Percentiles rank a stretch among this genome's conserved stretches.
Conservation (phyloP, 768 basidiomycete species). For the Boletellus ananas region DNA sequence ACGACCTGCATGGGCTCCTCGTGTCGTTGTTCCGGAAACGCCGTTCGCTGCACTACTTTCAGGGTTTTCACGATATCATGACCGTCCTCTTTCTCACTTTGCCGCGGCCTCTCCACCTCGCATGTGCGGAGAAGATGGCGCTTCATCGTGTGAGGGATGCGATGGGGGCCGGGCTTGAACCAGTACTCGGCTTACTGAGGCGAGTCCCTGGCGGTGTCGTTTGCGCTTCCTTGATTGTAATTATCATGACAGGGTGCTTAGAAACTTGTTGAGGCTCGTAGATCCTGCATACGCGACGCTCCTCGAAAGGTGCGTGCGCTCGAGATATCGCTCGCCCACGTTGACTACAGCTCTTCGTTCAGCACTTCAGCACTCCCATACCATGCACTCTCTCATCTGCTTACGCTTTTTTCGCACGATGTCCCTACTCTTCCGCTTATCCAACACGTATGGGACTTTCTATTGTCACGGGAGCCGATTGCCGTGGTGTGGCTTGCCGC, state of each 20-base stretch:
- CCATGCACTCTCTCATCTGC: conserved; percentile 83
- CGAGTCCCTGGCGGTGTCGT: conserved; percentile 15
- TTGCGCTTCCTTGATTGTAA: not conserved
- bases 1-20: conserved; percentile 65
- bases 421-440: conserved; percentile 85
- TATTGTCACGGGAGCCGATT: conserved; percentile 80
- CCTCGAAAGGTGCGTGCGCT: conserved; percentile 55
- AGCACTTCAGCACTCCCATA: conserved; percentile 81
- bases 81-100: conserved; percentile 79
- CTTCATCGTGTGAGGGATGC: conserved; percentile 64
- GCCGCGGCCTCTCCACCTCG: conserved; percentile 52
- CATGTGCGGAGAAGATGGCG: conserved; percentile 43
- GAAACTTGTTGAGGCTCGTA: conserved; percentile 64
- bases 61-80: conserved; percentile 93
- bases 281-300: conserved; percentile 68
- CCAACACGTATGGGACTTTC: conserved; percentile 89
- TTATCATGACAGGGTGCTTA: conserved; percentile 52
- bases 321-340: not conserved
- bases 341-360: conserved; percentile 4
- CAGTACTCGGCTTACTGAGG: conserved; percentile 79
- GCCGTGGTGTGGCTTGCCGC: conserved; percentile 77
- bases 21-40: conserved; percentile 71
- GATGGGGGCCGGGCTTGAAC: conserved; percentile 83
- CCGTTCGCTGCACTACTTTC: conserved; percentile 74
- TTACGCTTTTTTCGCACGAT: conserved; percentile 92